phyloP scores from a whole-genome alignment of 805 yeast genomes.

The Martiniozyma abietophila region DNA sequence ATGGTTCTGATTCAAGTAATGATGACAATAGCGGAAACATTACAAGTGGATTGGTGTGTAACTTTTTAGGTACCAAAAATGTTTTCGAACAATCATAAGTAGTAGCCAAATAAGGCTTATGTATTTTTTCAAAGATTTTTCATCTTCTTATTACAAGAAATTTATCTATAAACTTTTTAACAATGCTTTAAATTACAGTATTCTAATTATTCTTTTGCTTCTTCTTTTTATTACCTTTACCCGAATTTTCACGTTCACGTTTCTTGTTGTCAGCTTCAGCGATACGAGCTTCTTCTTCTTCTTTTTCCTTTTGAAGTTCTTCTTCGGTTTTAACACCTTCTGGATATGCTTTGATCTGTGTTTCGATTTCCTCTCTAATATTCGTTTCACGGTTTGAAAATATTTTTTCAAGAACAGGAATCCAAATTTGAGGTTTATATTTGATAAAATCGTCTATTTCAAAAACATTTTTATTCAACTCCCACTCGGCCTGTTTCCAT shows the following conservation, averaged over 20 bases:
- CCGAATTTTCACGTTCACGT: background rate
- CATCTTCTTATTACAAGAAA: too few relatives aligned
- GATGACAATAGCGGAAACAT: background rate
- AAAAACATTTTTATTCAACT: constrained; percentile 59
- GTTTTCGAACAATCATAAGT: too few relatives aligned
- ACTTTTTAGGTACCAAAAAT: too few relatives aligned
- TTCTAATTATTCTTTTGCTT: background rate
- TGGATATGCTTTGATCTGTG: constrained; percentile 18
- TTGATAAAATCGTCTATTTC: constrained; percentile 55
- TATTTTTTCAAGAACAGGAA: constrained; percentile 47
- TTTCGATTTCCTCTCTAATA: constrained; percentile 30
- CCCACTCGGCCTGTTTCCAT: constrained; percentile 77
- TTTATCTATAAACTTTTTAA: too few relatives aligned
- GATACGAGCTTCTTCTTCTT: constrained; percentile 1
- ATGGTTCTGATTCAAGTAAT: background rate
- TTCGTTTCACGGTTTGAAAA: constrained; percentile 33
- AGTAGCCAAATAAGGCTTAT: too few relatives aligned
- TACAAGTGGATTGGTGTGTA: too few relatives aligned
- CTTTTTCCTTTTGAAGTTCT: constrained; percentile 5
- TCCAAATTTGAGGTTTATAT: constrained; percentile 60
- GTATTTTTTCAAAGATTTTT: too few relatives aligned
- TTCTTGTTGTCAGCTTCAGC: constrained; percentile 6
- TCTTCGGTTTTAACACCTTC: constrained; percentile 8
- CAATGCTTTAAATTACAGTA: too few relatives aligned
- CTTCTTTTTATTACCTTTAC: constrained; percentile 3